A percentile compares a stretch with the other conserved stretches of the same genome.
Conservation (phyloP, 169 alveolate genomes). For the Eimeria sp. region DNA sequence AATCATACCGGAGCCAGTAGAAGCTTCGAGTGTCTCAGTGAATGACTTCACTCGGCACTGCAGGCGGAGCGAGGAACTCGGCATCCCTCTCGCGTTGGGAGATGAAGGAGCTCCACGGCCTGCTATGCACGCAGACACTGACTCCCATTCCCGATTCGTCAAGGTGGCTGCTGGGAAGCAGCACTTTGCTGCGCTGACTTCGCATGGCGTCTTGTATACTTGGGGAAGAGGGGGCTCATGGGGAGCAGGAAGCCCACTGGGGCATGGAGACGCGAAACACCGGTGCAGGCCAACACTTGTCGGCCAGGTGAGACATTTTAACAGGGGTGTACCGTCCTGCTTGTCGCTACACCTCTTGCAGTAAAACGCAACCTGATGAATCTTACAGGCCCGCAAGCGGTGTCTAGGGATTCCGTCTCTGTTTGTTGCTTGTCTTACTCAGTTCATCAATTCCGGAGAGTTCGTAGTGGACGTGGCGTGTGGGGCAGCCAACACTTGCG, state of each 20-base stretch:
- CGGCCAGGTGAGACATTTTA: constrained; percentile 12
- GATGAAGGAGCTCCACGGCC: not conserved
- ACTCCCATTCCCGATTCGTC: constrained; percentile 7
- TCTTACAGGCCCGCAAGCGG: not conserved
- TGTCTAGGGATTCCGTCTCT: not conserved
- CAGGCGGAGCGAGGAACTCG: constrained; percentile 33
- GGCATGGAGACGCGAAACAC: constrained; percentile 43
- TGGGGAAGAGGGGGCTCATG: constrained; percentile 60
- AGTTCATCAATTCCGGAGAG: constrained; percentile 43
- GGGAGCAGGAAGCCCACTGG: constrained; percentile 72
- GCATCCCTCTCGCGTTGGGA: constrained; percentile 1
- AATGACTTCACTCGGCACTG: constrained; percentile 16
- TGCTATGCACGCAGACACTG: not conserved
- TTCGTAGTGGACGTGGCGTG: constrained; percentile 76
- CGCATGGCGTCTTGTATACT: constrained; percentile 56
- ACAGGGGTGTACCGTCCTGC: not conserved
- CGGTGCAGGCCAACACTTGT: constrained; percentile 51
- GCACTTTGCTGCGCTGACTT: constrained; percentile 53
- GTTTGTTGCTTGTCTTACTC: not conserved
- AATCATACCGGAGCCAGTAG: constrained; percentile 15
- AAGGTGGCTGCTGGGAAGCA: constrained; percentile 73
- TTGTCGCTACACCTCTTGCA: not conserved
- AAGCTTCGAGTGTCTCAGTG: not conserved
- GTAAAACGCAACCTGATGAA: not conserved
- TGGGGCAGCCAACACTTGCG: constrained; percentile 64